Evolutionary conservation across 495 filamentous ascomycete genomes (phyloP).

Genomic region (Trichoderma orchidacearum): DNA sequence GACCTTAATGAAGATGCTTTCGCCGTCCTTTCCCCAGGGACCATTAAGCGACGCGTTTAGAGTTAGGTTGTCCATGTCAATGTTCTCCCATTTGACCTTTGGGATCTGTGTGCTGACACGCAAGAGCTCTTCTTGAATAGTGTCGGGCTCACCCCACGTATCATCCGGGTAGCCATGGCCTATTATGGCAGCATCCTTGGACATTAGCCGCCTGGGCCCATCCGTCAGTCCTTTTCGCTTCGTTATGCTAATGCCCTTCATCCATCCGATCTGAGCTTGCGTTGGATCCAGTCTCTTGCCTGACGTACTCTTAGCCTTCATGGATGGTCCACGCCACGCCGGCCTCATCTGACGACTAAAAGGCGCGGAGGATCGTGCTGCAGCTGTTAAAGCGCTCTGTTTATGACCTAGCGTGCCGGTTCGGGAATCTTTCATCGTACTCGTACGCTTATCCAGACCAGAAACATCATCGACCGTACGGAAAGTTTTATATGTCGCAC

Average conservation of each 20-base stretch:
- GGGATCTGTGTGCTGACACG: slow-evolving; percentile 68
- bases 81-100: slow-evolving; percentile 78
- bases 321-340: slow-evolving; percentile 40
- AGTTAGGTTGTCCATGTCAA: slow-evolving; percentile 61
- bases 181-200: slow-evolving; percentile 29
- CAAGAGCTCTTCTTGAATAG: slow-evolving; percentile 76
- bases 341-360: slow-evolving; percentile 22
- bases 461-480: slow-evolving; percentile 45
- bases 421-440: slow-evolving; percentile 37
- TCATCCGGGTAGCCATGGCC: slow-evolving; percentile 26
- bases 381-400: slow-evolving; percentile 29
- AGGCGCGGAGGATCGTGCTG: slow-evolving; percentile 23
- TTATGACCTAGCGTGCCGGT: slow-evolving; percentile 22
- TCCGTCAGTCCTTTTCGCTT: slow-evolving; percentile 31
- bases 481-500: slow-evolving; percentile 77
- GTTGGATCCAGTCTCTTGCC: slow-evolving; percentile 46
- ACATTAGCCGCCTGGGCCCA: slow-evolving; percentile 17
- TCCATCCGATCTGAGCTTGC: slow-evolving; percentile 66
- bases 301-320: slow-evolving; percentile 45
- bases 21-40: slow-evolving; percentile 66
- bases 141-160: slow-evolving; percentile 65
- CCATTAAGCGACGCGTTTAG: slow-evolving; percentile 69
- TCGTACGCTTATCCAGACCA: slow-evolving; percentile 23
- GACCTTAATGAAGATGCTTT: slow-evolving; percentile 62
- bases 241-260: slow-evolving; percentile 80